Percentiles rank a stretch among this genome's conserved stretches.
Conservation (phyloP, 768 basidiomycete genomes). For the Phallus indusiatus region DNA sequence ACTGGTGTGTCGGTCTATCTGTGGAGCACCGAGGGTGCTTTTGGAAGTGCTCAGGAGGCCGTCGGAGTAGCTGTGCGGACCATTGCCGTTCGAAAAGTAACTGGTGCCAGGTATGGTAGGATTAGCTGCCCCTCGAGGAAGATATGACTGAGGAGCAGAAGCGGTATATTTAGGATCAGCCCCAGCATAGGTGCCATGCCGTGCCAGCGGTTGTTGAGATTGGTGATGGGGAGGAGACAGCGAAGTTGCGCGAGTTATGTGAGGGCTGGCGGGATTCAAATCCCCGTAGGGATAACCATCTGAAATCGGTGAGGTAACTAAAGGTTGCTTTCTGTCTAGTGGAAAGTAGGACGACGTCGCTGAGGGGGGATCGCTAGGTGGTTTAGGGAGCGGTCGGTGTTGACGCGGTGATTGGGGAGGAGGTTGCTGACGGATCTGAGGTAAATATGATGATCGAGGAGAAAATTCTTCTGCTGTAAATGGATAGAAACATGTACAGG, state of each 20-base stretch:
- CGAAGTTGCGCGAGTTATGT: not conserved
- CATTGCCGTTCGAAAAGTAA: not conserved
- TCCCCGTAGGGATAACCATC: not conserved
- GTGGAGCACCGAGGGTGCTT: not conserved
- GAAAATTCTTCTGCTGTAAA: not conserved
- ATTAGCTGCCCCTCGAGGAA: not conserved
- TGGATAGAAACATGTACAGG: not conserved
- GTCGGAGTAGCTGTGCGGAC: not conserved
- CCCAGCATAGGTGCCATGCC: not conserved
- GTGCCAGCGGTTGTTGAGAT: not conserved
- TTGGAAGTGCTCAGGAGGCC: not conserved
- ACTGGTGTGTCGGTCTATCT: not conserved
- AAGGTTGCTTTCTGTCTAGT: not conserved
- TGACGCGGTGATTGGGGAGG: not conserved
- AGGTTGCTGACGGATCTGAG: not conserved
- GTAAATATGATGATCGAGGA: not conserved
- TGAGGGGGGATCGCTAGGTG: not conserved
- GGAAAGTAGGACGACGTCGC: not conserved
- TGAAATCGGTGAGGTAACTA: not conserved
- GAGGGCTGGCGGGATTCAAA: not conserved
- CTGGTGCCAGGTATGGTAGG: not conserved
- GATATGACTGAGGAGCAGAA: not conserved
- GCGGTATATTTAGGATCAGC: not conserved
- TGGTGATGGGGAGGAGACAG: not conserved
- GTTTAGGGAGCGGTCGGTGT: constrained; percentile 4